A percentile compares a stretch with the other conserved stretches of the same genome.
phyloP scores from a whole-genome alignment of 805 yeast species.

The Lipomyces orientalis region DNA sequence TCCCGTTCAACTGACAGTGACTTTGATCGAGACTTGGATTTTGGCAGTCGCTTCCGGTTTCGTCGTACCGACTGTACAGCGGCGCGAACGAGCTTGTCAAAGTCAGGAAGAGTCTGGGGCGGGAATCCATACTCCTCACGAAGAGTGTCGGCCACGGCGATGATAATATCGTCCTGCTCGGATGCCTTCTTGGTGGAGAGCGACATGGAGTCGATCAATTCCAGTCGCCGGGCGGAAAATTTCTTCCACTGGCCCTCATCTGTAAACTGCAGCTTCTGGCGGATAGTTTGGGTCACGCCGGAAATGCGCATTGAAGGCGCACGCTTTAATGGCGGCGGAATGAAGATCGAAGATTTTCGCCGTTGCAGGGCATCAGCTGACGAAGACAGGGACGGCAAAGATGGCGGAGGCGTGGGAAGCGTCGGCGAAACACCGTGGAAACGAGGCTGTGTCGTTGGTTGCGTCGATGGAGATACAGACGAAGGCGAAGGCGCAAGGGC shows the following conservation, averaged over 20 bases:
- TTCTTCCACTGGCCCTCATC: constrained; percentile 88
- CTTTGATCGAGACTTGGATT: constrained; percentile 40
- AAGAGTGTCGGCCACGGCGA: constrained; percentile 75
- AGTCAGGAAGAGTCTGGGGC: constrained; percentile 64
- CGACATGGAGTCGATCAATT: constrained; percentile 77
- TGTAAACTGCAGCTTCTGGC: constrained; percentile 69
- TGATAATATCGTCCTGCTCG: constrained; percentile 86
- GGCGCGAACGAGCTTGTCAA: constrained; percentile 87
- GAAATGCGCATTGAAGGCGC: constrained; percentile 27
- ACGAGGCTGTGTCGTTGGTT: background rate
- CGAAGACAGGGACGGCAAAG: constrained; percentile 14
- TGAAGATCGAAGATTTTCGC: constrained; percentile 22
- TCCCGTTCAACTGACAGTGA: constrained; percentile 26
- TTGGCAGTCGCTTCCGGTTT: constrained; percentile 73
- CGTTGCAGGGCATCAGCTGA: constrained; percentile 9
- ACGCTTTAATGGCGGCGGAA: constrained; percentile 32
- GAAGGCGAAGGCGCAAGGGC: background rate
- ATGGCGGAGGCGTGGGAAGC: constrained; percentile 6
- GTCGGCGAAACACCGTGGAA: background rate
- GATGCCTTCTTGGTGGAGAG: constrained; percentile 77
- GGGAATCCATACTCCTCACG: constrained; percentile 80
- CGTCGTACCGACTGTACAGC: constrained; percentile 93
- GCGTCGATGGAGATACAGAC: background rate
- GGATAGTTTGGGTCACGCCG: constrained; percentile 63
- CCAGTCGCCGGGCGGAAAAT: constrained; percentile 88